phyloP scores from a whole-genome alignment of 345 rosid species.

The Luvunga scandens region DNA sequence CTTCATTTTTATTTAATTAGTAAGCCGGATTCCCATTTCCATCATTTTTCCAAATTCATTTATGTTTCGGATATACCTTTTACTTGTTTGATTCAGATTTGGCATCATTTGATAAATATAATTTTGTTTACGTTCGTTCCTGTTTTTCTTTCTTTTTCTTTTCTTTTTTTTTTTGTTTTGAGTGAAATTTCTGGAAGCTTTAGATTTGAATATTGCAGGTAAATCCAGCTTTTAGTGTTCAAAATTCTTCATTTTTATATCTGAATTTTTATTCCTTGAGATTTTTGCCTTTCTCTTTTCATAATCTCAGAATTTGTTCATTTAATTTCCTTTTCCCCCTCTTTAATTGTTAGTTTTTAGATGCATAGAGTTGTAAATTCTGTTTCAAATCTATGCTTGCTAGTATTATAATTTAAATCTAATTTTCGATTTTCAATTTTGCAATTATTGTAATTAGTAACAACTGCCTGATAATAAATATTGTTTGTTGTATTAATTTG shows the following conservation, averaged over 20 bases:
- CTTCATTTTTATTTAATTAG: background rate
- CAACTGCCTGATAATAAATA: background rate
- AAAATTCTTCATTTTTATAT: background rate
- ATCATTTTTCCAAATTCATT: background rate
- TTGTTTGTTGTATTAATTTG: background rate
- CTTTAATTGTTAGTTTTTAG: background rate
- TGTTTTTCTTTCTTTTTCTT: no score
- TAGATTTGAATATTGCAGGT: background rate
- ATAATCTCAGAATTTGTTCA: background rate
- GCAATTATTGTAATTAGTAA: background rate
- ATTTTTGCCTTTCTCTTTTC: no score
- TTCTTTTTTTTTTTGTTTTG: background rate
- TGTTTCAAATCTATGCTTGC: background rate
- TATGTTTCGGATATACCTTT: background rate
- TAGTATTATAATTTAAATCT: background rate
- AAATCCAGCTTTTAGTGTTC: background rate
- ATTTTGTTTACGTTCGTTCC: background rate
- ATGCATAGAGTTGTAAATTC: background rate
- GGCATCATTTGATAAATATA: background rate
- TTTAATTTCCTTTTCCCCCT: background rate
- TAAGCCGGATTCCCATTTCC: background rate
- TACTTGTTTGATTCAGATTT: conserved; percentile 2
- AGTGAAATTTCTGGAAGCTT: background rate
- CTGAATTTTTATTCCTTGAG: background rate
- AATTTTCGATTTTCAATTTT: background rate